Conservation (phyloP, 108 stramenopile genomes). For the Stephanodiscus triporus region DNA sequence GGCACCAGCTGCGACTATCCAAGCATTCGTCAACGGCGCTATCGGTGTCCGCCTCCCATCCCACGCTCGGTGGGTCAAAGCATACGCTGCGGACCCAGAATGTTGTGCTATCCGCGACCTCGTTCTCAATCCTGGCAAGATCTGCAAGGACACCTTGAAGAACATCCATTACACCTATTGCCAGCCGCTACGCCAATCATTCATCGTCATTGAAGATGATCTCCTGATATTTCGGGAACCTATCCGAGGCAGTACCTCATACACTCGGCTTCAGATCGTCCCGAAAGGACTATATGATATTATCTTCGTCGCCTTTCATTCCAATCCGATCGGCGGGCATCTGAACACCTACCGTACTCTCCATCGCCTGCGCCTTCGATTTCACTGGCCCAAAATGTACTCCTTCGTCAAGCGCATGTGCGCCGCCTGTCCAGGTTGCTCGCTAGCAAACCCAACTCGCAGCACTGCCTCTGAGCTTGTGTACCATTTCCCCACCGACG, state of each 20-base stretch:
- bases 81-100: no score
- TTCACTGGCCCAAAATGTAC: no score
- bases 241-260: background rate
- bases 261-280: no score
- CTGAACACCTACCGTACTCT: conserved; percentile 6
- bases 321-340: conserved; percentile 29
- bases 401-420: no score
- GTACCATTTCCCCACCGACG: background rate
- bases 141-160: no score
- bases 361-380: conserved; percentile 5
- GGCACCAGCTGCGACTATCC: background rate
- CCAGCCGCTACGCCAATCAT: background rate
- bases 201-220: conserved; percentile 1
- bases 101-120: background rate
- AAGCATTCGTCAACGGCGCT: background rate
- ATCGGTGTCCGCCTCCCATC: background rate
- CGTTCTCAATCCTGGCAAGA: background rate
- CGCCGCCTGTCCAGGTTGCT: background rate
- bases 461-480: background rate
- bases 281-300: conserved; percentile 2
- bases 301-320: conserved; percentile 29
- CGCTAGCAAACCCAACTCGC: background rate
- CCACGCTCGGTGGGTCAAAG: no score
- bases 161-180: background rate
- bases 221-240: conserved; percentile 1